Evolutionary conservation across 345 rosid genomes (phyloP).

Genomic region (Chamaenerion angustifolium): DNA sequence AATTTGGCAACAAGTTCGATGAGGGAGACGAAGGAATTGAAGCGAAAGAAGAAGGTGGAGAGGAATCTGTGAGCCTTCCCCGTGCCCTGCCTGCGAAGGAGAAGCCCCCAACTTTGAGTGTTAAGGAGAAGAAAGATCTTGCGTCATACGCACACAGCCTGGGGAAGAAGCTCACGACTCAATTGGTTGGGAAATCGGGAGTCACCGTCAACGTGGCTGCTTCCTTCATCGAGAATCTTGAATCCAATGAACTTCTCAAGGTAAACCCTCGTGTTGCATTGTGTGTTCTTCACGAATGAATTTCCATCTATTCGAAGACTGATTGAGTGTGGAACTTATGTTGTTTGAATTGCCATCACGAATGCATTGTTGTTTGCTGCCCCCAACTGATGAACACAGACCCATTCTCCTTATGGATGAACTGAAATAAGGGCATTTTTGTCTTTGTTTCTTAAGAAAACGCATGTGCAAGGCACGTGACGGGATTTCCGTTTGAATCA

Average conservation of each 20-base stretch:
- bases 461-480: too few species aligned
- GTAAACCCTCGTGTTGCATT: conserved; percentile 12
- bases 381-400: too few species aligned
- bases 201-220: conserved; percentile 48
- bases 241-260: conserved; percentile 76
- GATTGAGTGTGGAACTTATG: background rate
- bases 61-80: conserved; percentile 2
- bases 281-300: background rate
- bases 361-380: too few species aligned
- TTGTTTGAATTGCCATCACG: too few species aligned
- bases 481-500: too few species aligned
- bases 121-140: conserved; percentile 80
- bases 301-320: background rate
- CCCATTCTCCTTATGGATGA: too few species aligned
- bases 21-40: too few species aligned
- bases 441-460: too few species aligned
- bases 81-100: conserved; percentile 7
- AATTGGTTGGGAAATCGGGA: conserved; percentile 74
- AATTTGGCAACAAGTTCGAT: too few species aligned
- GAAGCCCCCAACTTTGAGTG: conserved; percentile 26
- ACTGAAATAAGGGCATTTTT: too few species aligned
- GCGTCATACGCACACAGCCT: conserved; percentile 64
- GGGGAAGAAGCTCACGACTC: conserved; percentile 68
- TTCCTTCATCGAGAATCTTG: conserved; percentile 63
- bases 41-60: too few species aligned